Evolutionary conservation across 1,139 yeast species (phyloP), one percentile per base, ranked within the genome.

Genomic region (Yamadazyma atmosphaerica): DNA sequence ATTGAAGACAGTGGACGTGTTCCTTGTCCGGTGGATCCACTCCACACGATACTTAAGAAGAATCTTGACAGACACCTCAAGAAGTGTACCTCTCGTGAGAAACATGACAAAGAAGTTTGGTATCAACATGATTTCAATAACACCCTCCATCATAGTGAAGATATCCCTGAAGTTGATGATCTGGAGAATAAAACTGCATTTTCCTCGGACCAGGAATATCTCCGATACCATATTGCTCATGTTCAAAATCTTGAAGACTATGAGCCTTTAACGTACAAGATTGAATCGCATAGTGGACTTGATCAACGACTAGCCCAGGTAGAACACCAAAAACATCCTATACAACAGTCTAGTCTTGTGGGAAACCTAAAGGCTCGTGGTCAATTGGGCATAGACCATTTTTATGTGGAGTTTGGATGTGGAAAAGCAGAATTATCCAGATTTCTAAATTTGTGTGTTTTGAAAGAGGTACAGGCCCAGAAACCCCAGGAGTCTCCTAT

Each of bases 371-470:
- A 74, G 23, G 55, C 62, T 3, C 49, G 59, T n/a, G 61, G 59
- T 0, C 52, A 82, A 21, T 60, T 83, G 22, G 61, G 63, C 1
- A 34, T 57, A 2, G 51, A 63, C 4, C 52, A 56, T 29, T 64
- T 74, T 36, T 77, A 81, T 51, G 58, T 86, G 18, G 97, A 89
- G 58, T 88, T 87, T 65, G 97, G 97, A 0, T 86, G 95, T 56
- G 97, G 97, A 0, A 77, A 90, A 43, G 96, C 86, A 1, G 97
- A 89, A 55, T 70, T 89, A 18, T 78, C 90, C 0, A 63, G 95
- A 43, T 86, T 79, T 51, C 68, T 87, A n/a, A 71, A 76, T 43
- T 61, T 69, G 40, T 74, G 84, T 36, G 57, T 76, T 8, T 35
- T 50, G 44, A 37, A 58, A 47, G 47, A 40, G 19, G n/a, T 14